A percentile compares a stretch with the other conserved stretches of the same genome.
Evolutionary conservation across 495 filamentous ascomycete genomes (phyloP).

Genomic region (Hypoxylon subgilvum): DNA sequence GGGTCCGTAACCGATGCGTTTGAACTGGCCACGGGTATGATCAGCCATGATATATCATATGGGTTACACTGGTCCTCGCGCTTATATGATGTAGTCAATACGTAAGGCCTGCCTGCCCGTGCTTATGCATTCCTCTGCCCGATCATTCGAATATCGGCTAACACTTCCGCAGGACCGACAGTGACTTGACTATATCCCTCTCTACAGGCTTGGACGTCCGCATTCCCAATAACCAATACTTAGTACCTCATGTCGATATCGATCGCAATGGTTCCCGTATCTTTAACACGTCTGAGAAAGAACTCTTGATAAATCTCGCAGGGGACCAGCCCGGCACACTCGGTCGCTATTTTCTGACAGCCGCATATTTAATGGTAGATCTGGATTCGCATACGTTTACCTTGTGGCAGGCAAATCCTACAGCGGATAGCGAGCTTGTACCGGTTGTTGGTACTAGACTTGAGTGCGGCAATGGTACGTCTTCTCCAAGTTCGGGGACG

Average conservation of each 20-base stretch:
- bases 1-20: conserved; percentile 30
- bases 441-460: not conserved
- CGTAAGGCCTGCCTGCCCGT: not conserved
- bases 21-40: conserved; percentile 18
- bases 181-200: conserved; percentile 31
- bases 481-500: not conserved
- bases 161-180: conserved; percentile 15
- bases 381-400: conserved; percentile 38
- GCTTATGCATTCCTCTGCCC: not conserved
- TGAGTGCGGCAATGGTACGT: not conserved
- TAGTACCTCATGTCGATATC: conserved; percentile 41
- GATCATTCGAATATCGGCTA: not conserved
- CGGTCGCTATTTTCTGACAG: conserved; percentile 50
- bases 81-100: not conserved
- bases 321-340: conserved; percentile 40
- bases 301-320: conserved; percentile 39
- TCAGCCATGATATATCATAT: not conserved
- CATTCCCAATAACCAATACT: conserved; percentile 46
- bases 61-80: not conserved
- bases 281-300: conserved; percentile 19
- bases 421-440: not conserved
- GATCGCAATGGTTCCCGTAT: conserved; percentile 35
- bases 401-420: conserved; percentile 36
- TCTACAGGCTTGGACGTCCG: conserved; percentile 28
- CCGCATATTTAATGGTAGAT: conserved; percentile 49